Base-by-base conservation (phyloP, 441 rosid species). In the Gossypium schwendimanii region DNA sequence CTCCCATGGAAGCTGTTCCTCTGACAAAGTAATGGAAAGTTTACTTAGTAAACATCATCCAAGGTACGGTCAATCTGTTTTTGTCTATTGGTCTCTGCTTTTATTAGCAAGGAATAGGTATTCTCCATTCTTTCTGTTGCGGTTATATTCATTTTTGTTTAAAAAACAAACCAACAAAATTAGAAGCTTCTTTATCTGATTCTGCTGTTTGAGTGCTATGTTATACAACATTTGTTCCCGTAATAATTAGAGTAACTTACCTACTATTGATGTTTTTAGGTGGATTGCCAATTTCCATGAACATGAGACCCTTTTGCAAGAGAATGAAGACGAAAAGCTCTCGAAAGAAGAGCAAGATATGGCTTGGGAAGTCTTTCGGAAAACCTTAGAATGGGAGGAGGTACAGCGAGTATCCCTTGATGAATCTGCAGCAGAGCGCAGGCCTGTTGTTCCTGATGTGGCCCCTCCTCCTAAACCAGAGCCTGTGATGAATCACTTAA, bases 311-410 rank as follows among this genome's bases (percentile, higher is more conserved):
- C 93, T 93, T 74, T 72, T 96, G 82, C 98, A 93, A 93, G 99
- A 96, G 87, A 96, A 96, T 7, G 99, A 96, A 81, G 98, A 93
- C 64, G 99, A 96, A 80, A 96, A 85, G 79, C 87, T 96, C 6
- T 86, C 98, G 0, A 96, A 96, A 85, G 99, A 96, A 85, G 99
- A 96, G 81, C 93, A 96, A 80, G 99, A 96, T 83, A 90, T 90
- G 95, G 99, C 99, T 39, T 96, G 99, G 99, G 99, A 96, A 87
- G 96, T 96, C 24, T 91, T 84, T 65, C 84, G 70, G 70, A 88
- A 81, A 81, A 79, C 96, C 21, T 69, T 93, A 57, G 91, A 90
- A 70, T 93, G 97, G 97, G 96, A 92, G 75, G 97, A 96, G 84
- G 98, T 96, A 77, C 98, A 87, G 39, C 88, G 93, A 3, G 90